Percentiles rank a stretch among this genome's conserved stretches.
Conservation (phyloP, 768 basidiomycete genomes). For the Termitomyces sp. region DNA sequence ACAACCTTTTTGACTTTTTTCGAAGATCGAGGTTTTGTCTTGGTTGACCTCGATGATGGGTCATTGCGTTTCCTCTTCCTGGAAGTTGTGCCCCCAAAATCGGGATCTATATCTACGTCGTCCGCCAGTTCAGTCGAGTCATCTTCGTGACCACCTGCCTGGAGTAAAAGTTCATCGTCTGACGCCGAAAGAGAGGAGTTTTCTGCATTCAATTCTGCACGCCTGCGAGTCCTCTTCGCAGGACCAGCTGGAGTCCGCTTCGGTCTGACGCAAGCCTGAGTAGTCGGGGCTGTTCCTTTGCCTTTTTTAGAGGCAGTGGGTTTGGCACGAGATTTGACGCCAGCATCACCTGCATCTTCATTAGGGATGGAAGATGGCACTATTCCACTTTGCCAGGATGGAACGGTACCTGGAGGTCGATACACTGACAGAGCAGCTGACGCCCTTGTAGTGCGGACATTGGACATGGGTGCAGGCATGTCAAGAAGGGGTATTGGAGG, state of each 20-base stretch:
- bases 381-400: constrained; percentile 32
- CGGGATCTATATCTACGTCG: constrained; percentile 35
- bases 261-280: neutral
- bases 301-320: neutral
- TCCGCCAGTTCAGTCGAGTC: constrained; percentile 39
- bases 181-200: constrained; percentile 17
- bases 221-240: constrained; percentile 1
- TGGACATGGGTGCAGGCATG: neutral
- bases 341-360: constrained; percentile 31
- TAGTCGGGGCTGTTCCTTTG: neutral
- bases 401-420: constrained; percentile 3
- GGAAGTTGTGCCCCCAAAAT: constrained; percentile 24
- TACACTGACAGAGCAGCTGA: neutral
- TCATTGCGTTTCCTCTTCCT: constrained; percentile 45
- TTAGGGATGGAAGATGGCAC: constrained; percentile 62
- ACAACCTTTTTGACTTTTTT: constrained; percentile 22
- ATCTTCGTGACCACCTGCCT: constrained; percentile 20
- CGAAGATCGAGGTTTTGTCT: constrained; percentile 18
- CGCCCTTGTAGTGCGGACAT: constrained; percentile 3
- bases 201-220: constrained; percentile 18
- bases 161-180: constrained; percentile 22
- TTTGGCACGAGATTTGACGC: neutral
- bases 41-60: constrained; percentile 15
- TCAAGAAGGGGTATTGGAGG: neutral
- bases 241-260: constrained; percentile 1